Evolutionary conservation across 2,329 filamentous ascomycete genomes (phyloP).

Genomic region (Eutypa lata): DNA sequence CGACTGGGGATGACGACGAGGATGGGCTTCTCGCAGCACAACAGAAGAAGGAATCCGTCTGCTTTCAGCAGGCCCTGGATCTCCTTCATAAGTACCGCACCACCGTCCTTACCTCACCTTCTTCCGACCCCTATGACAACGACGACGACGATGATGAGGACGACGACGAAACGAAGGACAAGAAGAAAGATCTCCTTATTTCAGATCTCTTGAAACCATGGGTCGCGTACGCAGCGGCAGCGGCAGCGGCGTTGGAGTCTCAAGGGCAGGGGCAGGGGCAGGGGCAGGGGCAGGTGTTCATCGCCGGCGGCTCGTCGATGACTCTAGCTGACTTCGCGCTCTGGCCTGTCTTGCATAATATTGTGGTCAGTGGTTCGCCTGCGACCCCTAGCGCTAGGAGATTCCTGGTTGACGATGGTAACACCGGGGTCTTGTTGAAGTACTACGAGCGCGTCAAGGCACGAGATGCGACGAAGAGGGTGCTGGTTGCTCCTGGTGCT

Average conservation of each 20-base stretch:
- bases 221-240: not conserved
- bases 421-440: slow-evolving; percentile 39
- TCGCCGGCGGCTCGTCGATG: slow-evolving; percentile 39
- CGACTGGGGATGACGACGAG: slow-evolving; percentile 10
- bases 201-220: no score
- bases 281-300: slow-evolving; percentile 37
- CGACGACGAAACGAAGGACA: no score
- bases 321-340: slow-evolving; percentile 53
- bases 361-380: slow-evolving; percentile 28
- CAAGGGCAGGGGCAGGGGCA: slow-evolving; percentile 4
- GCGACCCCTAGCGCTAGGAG: not conserved
- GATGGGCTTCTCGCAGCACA: slow-evolving; percentile 18
- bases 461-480: slow-evolving; percentile 12
- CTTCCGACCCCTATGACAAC: no score
- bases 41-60: slow-evolving; percentile 35
- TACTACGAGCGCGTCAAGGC: slow-evolving; percentile 30
- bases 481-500: slow-evolving; percentile 3
- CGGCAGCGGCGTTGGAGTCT: slow-evolving; percentile 38
- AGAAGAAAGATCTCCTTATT: no score
- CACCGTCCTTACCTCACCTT: not conserved
- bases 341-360: slow-evolving; percentile 52
- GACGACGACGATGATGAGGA: no score
- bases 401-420: no score
- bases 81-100: slow-evolving; percentile 36
- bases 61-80: slow-evolving; percentile 40